Percentiles rank a stretch among this genome's conserved stretches.
Evolutionary conservation across 2,329 filamentous ascomycete genomes (phyloP).

Genomic region (Sarocladiaceae sp.): DNA sequence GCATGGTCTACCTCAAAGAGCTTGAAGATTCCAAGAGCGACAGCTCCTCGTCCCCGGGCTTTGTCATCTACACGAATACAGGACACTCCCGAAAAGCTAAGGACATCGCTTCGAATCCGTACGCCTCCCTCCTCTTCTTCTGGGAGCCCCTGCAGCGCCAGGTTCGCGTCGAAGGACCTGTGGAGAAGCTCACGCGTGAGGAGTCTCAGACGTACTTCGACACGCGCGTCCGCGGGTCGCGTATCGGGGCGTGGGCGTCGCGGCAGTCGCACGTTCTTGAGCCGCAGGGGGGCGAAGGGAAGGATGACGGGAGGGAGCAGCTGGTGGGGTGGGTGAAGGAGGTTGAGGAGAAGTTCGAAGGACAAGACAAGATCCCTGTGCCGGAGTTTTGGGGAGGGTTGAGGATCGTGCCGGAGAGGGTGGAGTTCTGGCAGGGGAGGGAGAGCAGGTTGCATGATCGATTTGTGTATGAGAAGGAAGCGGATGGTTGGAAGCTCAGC

Average conservation of each 20-base stretch:
- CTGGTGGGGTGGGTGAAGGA: constrained; percentile 74
- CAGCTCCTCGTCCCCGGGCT: constrained; percentile 46
- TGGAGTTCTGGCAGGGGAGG: constrained; percentile 97
- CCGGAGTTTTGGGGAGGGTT: constrained; percentile 94
- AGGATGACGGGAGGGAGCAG: constrained; percentile 65
- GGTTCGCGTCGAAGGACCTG: constrained; percentile 77
- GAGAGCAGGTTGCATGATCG: constrained; percentile 88
- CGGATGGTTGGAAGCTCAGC: constrained; percentile 56
- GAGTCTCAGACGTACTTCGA: constrained; percentile 69
- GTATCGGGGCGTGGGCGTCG: constrained; percentile 91
- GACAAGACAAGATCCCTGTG: constrained; percentile 73
- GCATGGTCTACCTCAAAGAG: constrained; percentile 93
- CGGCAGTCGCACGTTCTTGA: constrained; percentile 73
- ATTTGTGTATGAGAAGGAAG: constrained; percentile 69
- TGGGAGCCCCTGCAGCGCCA: constrained; percentile 85
- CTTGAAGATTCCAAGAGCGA: constrained; percentile 50
- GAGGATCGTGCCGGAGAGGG: constrained; percentile 72
- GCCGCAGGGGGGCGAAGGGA: constrained; percentile 51
- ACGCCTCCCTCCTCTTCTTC: constrained; percentile 82
- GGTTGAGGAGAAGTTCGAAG: constrained; percentile 68
- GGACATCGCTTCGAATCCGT: constrained; percentile 67
- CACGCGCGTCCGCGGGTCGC: constrained; percentile 67
- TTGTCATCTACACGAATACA: constrained; percentile 92
- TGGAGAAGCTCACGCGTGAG: constrained; percentile 58
- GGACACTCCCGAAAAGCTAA: constrained; percentile 64